A percentile compares a stretch with the other conserved stretches of the same genome.
These are phyloP conservation scores for Amaranthus cruentus DNA, from an alignment of 148 eudicot species.

Conservation along the genomic window DNA sequence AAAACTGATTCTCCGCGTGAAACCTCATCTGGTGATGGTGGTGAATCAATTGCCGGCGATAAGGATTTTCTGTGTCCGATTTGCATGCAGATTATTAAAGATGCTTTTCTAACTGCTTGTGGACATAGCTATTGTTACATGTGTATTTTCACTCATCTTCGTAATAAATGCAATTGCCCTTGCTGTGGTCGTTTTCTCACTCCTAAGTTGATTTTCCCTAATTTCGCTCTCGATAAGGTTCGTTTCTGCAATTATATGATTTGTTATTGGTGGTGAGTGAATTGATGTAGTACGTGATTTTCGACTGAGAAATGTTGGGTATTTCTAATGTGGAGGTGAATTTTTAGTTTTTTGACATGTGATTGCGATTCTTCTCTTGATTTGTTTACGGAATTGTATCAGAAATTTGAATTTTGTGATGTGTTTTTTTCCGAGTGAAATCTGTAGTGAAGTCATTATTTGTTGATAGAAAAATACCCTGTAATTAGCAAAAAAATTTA, in stretches of 20 bases:
- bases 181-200: constrained; percentile 59
- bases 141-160: constrained; percentile 73
- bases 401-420: too few species aligned
- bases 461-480: too few species aligned
- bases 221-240: constrained; percentile 85
- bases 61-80: constrained; percentile 71
- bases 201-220: constrained; percentile 60
- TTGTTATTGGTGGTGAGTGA: not conserved
- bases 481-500: too few species aligned
- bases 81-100: constrained; percentile 87
- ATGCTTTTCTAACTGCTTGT: constrained; percentile 73
- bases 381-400: too few species aligned
- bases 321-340: not conserved
- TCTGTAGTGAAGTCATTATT: too few species aligned
- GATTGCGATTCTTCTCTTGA: not conserved
- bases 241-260: not conserved
- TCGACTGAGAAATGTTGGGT: not conserved
- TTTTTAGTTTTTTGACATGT: not conserved
- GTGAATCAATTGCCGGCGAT: constrained; percentile 24
- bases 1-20: constrained; percentile 31
- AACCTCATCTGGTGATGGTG: constrained; percentile 7
- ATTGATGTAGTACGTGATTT: not conserved
- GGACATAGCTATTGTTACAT: constrained; percentile 87
- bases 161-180: constrained; percentile 70
- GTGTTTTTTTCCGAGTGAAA: too few species aligned